A percentile compares a stretch with the other conserved stretches of the same genome.
Conservation (phyloP, 1,139 yeast genomes). For the Pneumocystis canis region DNA sequence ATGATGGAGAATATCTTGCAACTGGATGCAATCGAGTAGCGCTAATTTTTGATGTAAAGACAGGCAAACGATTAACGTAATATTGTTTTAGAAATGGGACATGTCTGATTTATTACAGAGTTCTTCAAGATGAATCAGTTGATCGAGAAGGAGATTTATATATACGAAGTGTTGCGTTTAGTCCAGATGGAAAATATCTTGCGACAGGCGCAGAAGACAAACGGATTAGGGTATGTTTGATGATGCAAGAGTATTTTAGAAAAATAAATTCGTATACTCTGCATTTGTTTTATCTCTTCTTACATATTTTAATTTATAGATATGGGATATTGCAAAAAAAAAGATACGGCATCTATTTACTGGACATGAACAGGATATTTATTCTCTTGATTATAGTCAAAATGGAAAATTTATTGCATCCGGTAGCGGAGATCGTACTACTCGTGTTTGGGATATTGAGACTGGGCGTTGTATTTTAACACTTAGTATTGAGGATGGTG, state of each 20-base stretch:
- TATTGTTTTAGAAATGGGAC: neutral
- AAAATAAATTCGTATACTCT: neutral
- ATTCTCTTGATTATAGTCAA: slow-evolving; percentile 89
- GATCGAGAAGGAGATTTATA: slow-evolving; percentile 59
- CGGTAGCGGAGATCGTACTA: slow-evolving; percentile 94
- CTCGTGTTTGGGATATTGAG: slow-evolving; percentile 90
- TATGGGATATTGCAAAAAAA: slow-evolving; percentile 86
- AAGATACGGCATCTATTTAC: slow-evolving; percentile 74
- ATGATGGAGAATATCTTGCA: slow-evolving; percentile 84
- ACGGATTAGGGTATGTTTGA: slow-evolving; percentile 44
- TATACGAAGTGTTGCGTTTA: slow-evolving; percentile 88
- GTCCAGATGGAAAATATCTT: slow-evolving; percentile 87
- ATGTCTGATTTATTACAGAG: slow-evolving; percentile 16
- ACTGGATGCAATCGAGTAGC: slow-evolving; percentile 96
- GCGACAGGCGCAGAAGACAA: slow-evolving; percentile 99
- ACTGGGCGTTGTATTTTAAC: slow-evolving; percentile 84
- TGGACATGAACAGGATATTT: slow-evolving; percentile 96
- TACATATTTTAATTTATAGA: slow-evolving; percentile 19
- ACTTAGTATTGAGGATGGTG: slow-evolving; percentile 80
- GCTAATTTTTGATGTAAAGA: slow-evolving; percentile 81
- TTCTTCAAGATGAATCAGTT: slow-evolving; percentile 61
- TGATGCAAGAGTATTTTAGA: neutral
- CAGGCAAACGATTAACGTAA: slow-evolving; percentile 71
- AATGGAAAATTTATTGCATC: slow-evolving; percentile 88
- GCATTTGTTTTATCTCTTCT: neutral